Evolutionary conservation across 139 green algal species (phyloP).

Genomic region (Picochlorum sp.): DNA sequence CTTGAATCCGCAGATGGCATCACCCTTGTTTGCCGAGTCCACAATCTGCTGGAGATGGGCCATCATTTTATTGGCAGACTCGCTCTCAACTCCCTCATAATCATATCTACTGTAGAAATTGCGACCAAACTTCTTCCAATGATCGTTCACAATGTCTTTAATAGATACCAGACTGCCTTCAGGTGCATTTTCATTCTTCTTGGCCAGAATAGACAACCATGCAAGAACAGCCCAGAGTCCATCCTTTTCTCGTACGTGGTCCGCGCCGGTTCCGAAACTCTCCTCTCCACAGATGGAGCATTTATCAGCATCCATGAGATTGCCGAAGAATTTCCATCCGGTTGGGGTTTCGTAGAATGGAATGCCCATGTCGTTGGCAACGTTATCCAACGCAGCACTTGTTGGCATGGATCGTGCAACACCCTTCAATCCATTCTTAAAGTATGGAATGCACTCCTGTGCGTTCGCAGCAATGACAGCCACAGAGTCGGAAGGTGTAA

Average conservation of each 20-base stretch:
- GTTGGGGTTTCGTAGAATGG: slow-evolving; percentile 97
- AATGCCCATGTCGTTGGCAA: slow-evolving; percentile 73
- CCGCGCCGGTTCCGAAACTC: slow-evolving; percentile 91
- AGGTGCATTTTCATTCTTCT: slow-evolving; percentile 79
- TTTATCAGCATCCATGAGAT: slow-evolving; percentile 95
- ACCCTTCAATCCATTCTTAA: slow-evolving; percentile 92
- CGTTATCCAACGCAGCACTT: slow-evolving; percentile 84
- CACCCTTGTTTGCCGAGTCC: slow-evolving; percentile 34
- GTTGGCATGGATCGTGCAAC: slow-evolving; percentile 98
- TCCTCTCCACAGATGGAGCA: slow-evolving; percentile 96
- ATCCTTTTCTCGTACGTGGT: slow-evolving; percentile 98
- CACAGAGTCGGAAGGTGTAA: slow-evolving; percentile 93
- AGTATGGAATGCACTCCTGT: slow-evolving; percentile 93
- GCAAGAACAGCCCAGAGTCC: slow-evolving; percentile 95
- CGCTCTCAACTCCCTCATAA: slow-evolving; percentile 83
- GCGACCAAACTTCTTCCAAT: slow-evolving; percentile 91
- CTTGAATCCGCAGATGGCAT: slow-evolving; percentile 70
- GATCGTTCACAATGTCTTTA: slow-evolving; percentile 82
- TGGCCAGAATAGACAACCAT: slow-evolving; percentile 86
- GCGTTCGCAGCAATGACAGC: slow-evolving; percentile 98
- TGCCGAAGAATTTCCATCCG: slow-evolving; percentile 99
- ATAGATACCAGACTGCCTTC: slow-evolving; percentile 73
- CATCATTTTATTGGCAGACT: slow-evolving; percentile 76
- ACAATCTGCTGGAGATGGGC: slow-evolving; percentile 68
- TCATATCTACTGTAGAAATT: slow-evolving; percentile 88